These are phyloP conservation scores for Penicillium brasilianum DNA, from an alignment of 2,329 filamentous ascomycete species.

Conservation along the genomic window DNA sequence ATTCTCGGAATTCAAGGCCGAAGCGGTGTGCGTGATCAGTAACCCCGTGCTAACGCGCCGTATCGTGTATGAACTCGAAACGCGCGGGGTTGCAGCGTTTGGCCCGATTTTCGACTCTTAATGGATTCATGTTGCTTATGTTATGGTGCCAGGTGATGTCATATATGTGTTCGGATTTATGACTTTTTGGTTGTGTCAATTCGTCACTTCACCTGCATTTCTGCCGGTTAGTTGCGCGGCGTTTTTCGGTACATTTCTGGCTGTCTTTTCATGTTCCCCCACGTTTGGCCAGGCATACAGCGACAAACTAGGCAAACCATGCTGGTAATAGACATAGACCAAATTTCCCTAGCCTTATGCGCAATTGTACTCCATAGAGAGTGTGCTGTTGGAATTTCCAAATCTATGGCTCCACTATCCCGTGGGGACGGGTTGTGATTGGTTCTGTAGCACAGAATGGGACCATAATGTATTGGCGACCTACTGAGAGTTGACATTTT, in stretches of 20 bases:
- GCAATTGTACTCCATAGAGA: no score
- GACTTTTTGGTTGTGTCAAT: slow-evolving; percentile 3
- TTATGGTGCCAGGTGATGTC: no score
- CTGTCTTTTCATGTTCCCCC: no score
- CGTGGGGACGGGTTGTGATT: slow-evolving; percentile 12
- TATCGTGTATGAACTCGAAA: slow-evolving; percentile 72
- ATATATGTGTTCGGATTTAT: no score
- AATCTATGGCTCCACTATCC: slow-evolving; percentile 19
- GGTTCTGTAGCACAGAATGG: slow-evolving; percentile 1
- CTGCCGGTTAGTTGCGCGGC: no score
- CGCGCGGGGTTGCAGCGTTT: slow-evolving; percentile 68
- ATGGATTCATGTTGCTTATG: slow-evolving; percentile 16
- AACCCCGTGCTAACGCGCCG: slow-evolving; percentile 71
- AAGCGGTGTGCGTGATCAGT: slow-evolving; percentile 75
- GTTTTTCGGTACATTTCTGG: no score
- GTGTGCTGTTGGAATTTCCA: slow-evolving; percentile 22
- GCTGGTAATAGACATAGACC: slow-evolving; percentile 13
- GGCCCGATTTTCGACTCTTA: slow-evolving; percentile 76
- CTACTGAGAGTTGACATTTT: background rate
- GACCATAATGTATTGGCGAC: background rate
- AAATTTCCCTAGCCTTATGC: slow-evolving; percentile 7
- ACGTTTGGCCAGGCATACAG: no score
- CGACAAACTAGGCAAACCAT: slow-evolving; percentile 17
- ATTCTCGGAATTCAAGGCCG: slow-evolving; percentile 54
- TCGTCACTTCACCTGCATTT: no score